These are phyloP conservation scores for Thraustotheca clavata DNA, from an alignment of 352 stramenopile genomes.

Conservation along the genomic window DNA sequence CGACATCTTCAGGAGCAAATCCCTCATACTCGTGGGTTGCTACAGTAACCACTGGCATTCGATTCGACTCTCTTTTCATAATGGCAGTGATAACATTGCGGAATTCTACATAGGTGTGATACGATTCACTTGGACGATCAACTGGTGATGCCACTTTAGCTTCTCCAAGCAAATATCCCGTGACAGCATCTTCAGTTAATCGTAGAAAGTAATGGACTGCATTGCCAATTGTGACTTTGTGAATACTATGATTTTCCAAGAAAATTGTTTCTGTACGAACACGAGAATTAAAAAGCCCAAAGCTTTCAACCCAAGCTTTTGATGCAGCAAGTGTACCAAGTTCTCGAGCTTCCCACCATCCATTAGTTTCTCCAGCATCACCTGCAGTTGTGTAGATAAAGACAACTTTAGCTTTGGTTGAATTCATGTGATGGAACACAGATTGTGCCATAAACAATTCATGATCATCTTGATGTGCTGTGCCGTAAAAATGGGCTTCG, in stretches of 20 bases:
- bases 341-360: constrained; percentile 17
- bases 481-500: constrained; percentile 9
- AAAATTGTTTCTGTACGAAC: neutral
- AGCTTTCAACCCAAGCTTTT: neutral
- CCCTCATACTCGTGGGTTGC: neutral
- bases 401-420: constrained; percentile 5
- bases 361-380: constrained; percentile 4
- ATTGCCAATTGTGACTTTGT: constrained; percentile 8
- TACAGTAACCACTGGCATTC: neutral
- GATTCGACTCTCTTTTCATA: neutral
- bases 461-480: constrained; percentile 18
- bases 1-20: neutral
- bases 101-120: neutral
- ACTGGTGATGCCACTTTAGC: neutral
- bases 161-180: neutral
- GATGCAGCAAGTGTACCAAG: neutral
- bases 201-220: constrained; percentile 18
- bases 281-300: constrained; percentile 6
- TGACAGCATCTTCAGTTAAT: neutral
- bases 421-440: neutral
- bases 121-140: neutral
- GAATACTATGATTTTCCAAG: neutral
- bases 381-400: constrained; percentile 18
- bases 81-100: neutral
- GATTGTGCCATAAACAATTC: constrained; percentile 14